Evolutionary conservation across 202 grass and related monocot genomes (phyloP).

Genomic region (Dendrocalamus latiflorus): DNA sequence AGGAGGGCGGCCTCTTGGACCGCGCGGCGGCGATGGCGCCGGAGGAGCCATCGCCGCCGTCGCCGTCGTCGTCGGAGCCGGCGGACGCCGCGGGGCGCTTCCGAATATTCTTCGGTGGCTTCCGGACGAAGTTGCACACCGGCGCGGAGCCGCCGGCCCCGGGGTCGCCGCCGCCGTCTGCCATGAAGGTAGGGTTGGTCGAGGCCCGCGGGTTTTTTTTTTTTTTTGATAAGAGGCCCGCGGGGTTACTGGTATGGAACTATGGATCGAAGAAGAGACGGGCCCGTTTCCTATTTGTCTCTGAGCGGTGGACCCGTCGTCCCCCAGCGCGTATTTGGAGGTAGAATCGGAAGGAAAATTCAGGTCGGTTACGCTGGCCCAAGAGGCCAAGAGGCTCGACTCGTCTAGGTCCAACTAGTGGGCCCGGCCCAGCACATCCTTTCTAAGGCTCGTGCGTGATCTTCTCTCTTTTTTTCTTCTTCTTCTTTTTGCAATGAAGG

Average conservation of each 20-base stretch:
- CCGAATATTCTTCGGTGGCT: constrained; percentile 42
- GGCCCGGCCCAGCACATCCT: too few species aligned
- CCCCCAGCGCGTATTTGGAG: background rate
- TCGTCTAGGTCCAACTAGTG: too few species aligned
- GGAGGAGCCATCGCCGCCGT: background rate
- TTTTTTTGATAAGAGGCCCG: too few species aligned
- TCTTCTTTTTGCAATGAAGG: too few species aligned
- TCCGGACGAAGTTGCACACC: constrained; percentile 37
- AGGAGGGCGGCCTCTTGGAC: constrained; percentile 14
- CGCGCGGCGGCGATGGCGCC: constrained; percentile 33
- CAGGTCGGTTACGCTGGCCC: background rate
- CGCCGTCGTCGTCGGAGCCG: constrained; percentile 36
- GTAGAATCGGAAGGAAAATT: background rate
- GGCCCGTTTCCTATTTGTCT: background rate
- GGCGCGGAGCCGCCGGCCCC: constrained; percentile 6
- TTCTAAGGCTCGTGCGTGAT: too few species aligned
- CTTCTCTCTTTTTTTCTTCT: too few species aligned
- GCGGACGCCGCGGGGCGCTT: constrained; percentile 26
- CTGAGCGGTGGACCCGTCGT: background rate
- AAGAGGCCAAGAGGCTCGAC: background rate
- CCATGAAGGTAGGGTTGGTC: constrained; percentile 34
- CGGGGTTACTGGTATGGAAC: too few species aligned
- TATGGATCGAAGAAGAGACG: background rate
- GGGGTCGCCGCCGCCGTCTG: constrained; percentile 14
- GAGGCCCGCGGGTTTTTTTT: too few species aligned